These are phyloP conservation scores for Erodium maritimum DNA, from an alignment of 345 rosid species.

Conservation along the genomic window DNA sequence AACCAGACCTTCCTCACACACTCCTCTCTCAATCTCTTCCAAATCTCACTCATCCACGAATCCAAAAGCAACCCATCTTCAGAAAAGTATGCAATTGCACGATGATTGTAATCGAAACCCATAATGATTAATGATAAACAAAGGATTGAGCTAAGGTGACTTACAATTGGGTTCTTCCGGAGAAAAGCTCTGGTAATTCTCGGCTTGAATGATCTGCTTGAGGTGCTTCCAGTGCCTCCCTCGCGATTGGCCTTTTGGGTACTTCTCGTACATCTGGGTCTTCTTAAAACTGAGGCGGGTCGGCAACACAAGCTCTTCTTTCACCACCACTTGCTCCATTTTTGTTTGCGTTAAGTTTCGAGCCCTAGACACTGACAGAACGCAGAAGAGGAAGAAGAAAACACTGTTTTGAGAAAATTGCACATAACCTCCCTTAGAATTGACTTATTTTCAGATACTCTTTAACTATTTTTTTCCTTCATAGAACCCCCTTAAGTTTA, in stretches of 20 bases:
- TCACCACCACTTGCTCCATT: constrained; percentile 59
- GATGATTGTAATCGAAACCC: too few relatives aligned
- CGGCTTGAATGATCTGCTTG: constrained; percentile 91
- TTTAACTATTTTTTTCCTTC: too few relatives aligned
- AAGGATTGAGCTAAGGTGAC: neutral
- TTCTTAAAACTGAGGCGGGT: constrained; percentile 59
- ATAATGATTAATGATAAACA: too few relatives aligned
- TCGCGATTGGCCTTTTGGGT: constrained; percentile 76
- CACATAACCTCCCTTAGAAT: too few relatives aligned
- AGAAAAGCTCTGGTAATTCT: constrained; percentile 44
- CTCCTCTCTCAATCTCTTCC: too few relatives aligned
- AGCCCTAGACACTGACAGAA: too few relatives aligned
- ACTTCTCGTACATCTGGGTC: constrained; percentile 59
- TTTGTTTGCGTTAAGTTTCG: neutral
- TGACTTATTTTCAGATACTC: too few relatives aligned
- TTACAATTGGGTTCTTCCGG: constrained; percentile 58
- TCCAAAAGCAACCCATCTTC: neutral
- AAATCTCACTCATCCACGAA: neutral
- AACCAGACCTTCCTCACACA: too few relatives aligned
- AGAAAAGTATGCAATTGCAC: neutral
- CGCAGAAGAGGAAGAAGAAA: too few relatives aligned
- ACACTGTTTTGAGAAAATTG: too few relatives aligned
- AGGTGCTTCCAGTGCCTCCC: constrained; percentile 84
- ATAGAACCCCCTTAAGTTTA: too few relatives aligned
- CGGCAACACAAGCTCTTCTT: constrained; percentile 67